Conservation (phyloP, 2,329 filamentous ascomycete genomes). For the Sporothrix brunneoviolacea region DNA sequence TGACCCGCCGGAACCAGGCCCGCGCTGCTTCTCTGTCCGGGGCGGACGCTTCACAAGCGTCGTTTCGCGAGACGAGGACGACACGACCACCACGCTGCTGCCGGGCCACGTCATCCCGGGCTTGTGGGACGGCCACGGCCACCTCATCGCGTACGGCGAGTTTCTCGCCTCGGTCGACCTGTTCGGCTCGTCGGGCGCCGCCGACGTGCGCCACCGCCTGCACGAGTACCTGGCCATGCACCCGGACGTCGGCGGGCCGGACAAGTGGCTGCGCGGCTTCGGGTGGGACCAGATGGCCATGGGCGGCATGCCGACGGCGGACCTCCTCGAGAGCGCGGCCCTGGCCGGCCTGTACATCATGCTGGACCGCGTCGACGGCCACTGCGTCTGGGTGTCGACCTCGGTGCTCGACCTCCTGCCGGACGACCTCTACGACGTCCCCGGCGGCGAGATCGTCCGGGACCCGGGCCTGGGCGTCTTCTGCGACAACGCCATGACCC, state of each 20-base stretch:
- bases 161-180: constrained; percentile 60
- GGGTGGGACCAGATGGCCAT: constrained; percentile 66
- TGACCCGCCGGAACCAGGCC: constrained; percentile 27
- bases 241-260: constrained; percentile 43
- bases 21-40: constrained; percentile 49
- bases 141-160: constrained; percentile 58
- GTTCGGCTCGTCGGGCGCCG: constrained; percentile 50
- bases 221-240: constrained; percentile 43
- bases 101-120: constrained; percentile 57
- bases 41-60: constrained; percentile 46
- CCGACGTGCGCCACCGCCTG: constrained; percentile 48
- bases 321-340: constrained; percentile 47
- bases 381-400: constrained; percentile 63
- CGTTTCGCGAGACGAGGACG: constrained; percentile 29
- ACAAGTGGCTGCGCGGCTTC: constrained; percentile 59
- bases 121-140: constrained; percentile 65
- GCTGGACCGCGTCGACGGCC: constrained; percentile 63
- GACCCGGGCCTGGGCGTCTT: constrained; percentile 61
- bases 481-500: constrained; percentile 66
- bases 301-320: constrained; percentile 57
- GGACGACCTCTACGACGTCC: constrained; percentile 42
- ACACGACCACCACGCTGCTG: constrained; percentile 24
- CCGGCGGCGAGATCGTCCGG: constrained; percentile 57
- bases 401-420: constrained; percentile 57
- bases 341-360: constrained; percentile 57